phyloP scores from a whole-genome alignment of 2,329 filamentous ascomycete genomes.

The Cryphonectria japonica region DNA sequence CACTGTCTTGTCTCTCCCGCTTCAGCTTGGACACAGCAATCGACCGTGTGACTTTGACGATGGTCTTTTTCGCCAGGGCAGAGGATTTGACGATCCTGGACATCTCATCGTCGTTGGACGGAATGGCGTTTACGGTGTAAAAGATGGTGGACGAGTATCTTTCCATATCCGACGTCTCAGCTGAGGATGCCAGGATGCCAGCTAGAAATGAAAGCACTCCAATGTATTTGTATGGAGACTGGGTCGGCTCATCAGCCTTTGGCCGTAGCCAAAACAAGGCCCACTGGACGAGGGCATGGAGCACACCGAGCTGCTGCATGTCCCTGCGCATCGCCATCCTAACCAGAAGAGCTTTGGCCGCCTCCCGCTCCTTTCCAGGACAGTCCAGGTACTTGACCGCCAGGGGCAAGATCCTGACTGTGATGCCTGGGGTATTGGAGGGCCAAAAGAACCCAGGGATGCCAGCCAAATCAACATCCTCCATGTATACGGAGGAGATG shows the following conservation, averaged over 20 bases:
- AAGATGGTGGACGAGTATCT: slow-evolving; percentile 70
- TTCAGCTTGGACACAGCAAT: slow-evolving; percentile 69
- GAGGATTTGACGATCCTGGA: slow-evolving; percentile 66
- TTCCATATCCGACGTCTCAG: slow-evolving; percentile 75
- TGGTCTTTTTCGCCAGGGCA: slow-evolving; percentile 77
- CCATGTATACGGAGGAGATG: slow-evolving; percentile 68
- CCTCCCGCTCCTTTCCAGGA: slow-evolving; percentile 86
- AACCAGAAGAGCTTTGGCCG: slow-evolving; percentile 81
- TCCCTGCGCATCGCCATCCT: slow-evolving; percentile 82
- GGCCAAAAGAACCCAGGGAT: slow-evolving; percentile 61
- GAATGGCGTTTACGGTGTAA: slow-evolving; percentile 55
- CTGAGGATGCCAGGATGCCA: slow-evolving; percentile 69
- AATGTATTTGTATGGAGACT: slow-evolving; percentile 74
- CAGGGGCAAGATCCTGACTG: slow-evolving; percentile 70
- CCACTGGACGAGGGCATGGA: slow-evolving; percentile 72
- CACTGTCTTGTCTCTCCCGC: slow-evolving; percentile 47
- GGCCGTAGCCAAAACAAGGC: slow-evolving; percentile 64
- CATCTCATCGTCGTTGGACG: slow-evolving; percentile 49
- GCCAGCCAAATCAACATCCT: slow-evolving; percentile 47
- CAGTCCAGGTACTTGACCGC: slow-evolving; percentile 72
- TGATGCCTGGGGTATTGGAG: slow-evolving; percentile 67
- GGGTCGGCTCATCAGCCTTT: slow-evolving; percentile 40
- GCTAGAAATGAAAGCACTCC: slow-evolving; percentile 81
- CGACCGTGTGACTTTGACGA: slow-evolving; percentile 83
- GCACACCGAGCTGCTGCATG: slow-evolving; percentile 78